Percentiles rank a stretch among this genome's conserved stretches.
Evolutionary conservation across 192 early-diverging fungal genomes (phyloP).

Genomic region (Backusella macrospora): DNA sequence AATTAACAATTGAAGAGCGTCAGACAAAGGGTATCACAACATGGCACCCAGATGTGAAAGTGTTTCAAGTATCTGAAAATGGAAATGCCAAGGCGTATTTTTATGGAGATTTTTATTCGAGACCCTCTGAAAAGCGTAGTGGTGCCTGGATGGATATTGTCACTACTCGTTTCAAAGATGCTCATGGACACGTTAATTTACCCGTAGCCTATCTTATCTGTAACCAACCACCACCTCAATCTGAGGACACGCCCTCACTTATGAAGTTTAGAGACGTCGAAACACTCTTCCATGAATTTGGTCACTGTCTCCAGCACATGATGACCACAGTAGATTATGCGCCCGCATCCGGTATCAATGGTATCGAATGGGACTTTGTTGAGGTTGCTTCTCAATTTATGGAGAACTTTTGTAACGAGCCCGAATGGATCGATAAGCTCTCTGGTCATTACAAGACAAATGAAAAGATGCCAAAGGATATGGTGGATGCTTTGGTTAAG

Average conservation of each 20-base stretch:
- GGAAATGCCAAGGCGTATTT: conserved; percentile 54
- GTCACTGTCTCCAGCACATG: conserved; percentile 64
- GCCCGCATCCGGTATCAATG: conserved; percentile 63
- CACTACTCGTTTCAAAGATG: conserved; percentile 48
- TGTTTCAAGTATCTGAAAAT: conserved; percentile 55
- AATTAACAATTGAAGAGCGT: conserved; percentile 43
- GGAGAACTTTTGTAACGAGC: conserved; percentile 64
- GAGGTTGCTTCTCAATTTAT: conserved; percentile 67
- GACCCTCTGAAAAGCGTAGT: conserved; percentile 57
- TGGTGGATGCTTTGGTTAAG: conserved; percentile 53
- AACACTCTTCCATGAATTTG: conserved; percentile 70
- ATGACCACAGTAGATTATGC: conserved; percentile 60
- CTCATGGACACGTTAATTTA: conserved; percentile 40
- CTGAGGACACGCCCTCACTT: conserved; percentile 43
- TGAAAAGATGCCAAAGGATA: conserved; percentile 56
- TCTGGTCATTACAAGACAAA: conserved; percentile 56
- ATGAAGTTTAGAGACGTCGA: conserved; percentile 65
- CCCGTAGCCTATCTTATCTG: conserved; percentile 65
- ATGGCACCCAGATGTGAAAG: conserved; percentile 62
- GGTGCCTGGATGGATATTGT: conserved; percentile 66
- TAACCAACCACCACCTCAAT: conserved; percentile 54
- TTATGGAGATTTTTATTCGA: conserved; percentile 63
- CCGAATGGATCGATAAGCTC: conserved; percentile 51
- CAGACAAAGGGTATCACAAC: conserved; percentile 39
- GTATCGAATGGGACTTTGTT: conserved; percentile 66